Percentiles rank a stretch among this genome's conserved stretches.
Conservation (phyloP, 108 stramenopile genomes). For the Nitzschia sp. region DNA sequence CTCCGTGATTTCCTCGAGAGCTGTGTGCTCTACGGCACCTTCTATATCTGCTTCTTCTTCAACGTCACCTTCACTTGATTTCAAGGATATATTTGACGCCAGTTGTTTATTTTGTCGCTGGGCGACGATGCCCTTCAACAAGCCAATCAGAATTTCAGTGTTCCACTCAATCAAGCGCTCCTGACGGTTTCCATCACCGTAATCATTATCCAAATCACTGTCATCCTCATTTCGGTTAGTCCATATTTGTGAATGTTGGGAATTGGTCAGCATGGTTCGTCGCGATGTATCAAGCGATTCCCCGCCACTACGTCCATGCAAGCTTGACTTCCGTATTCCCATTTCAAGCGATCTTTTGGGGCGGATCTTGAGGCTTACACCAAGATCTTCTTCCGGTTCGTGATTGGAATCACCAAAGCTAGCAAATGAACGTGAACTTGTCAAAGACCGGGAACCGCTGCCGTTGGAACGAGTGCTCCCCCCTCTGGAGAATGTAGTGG, state of each 20-base stretch:
- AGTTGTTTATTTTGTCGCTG: background rate
- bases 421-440: background rate
- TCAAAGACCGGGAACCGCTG: background rate
- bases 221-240: background rate
- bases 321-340: background rate
- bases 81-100: background rate
- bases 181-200: slow-evolving; percentile 5
- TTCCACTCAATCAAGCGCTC: slow-evolving; percentile 31
- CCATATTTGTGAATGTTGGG: slow-evolving; percentile 17
- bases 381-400: background rate
- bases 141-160: slow-evolving; percentile 14
- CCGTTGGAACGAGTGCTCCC: slow-evolving; percentile 2
- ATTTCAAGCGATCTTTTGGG: slow-evolving; percentile 10
- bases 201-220: background rate
- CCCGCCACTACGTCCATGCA: background rate
- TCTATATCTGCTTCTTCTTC: background rate
- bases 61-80: background rate
- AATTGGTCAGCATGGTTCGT: background rate
- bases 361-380: slow-evolving; percentile 8
- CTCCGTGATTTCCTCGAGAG: slow-evolving; percentile 18
- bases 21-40: background rate
- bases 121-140: slow-evolving; percentile 21
- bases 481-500: background rate
- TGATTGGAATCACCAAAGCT: background rate
- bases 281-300: background rate